These are phyloP conservation scores for Ploettnerulaceae sp. DNA, from an alignment of 2,329 filamentous ascomycete species.

Conservation along the genomic window DNA sequence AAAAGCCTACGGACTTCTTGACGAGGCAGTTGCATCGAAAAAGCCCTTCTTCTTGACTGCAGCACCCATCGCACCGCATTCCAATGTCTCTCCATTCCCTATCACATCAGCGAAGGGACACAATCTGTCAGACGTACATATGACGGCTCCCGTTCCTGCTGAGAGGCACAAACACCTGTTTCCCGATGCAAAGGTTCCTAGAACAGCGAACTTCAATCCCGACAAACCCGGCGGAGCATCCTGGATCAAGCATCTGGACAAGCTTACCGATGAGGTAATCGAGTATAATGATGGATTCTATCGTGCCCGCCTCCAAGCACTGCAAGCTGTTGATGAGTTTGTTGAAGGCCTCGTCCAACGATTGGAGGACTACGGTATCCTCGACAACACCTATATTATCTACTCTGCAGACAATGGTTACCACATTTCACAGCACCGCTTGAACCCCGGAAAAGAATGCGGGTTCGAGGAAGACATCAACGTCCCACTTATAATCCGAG, in stretches of 20 bases:
- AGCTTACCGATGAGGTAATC: conserved; percentile 40
- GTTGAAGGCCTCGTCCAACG: conserved; percentile 43
- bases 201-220: conserved; percentile 63
- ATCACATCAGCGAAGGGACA: neutral
- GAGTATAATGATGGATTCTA: conserved; percentile 49
- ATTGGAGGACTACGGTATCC: conserved; percentile 37
- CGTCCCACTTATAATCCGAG: conserved; percentile 52
- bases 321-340: conserved; percentile 53
- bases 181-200: conserved; percentile 51
- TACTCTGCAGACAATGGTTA: conserved; percentile 53
- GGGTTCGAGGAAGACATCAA: conserved; percentile 48
- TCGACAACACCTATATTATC: conserved; percentile 52
- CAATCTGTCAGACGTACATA: conserved; percentile 24
- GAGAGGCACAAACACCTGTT: conserved; percentile 60
- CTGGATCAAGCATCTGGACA: conserved; percentile 42
- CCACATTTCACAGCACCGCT: conserved; percentile 47
- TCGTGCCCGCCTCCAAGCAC: conserved; percentile 44
- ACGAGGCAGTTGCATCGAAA: conserved; percentile 49
- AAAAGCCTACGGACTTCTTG: conserved; percentile 55
- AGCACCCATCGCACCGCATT: conserved; percentile 63
- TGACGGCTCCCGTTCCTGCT: conserved; percentile 52
- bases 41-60: conserved; percentile 64
- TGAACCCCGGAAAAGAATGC: conserved; percentile 47
- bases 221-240: conserved; percentile 44
- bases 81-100: conserved; percentile 37